phyloP scores from a whole-genome alignment of 371 early-diverging fungal genomes.

The Mucor velutinosus region DNA sequence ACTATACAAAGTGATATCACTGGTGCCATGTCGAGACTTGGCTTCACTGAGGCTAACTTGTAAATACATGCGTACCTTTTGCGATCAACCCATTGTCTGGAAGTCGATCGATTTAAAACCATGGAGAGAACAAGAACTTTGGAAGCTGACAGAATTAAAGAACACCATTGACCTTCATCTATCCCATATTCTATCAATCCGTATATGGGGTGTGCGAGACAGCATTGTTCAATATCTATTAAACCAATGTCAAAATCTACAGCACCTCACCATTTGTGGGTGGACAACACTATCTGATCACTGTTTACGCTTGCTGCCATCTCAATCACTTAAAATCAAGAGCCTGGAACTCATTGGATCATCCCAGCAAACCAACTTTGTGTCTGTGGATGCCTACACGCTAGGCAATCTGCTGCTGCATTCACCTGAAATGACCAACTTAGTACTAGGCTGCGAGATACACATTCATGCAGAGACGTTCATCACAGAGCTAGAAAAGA shows the following conservation, averaged over 20 bases:
- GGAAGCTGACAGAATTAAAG: conserved; percentile 26
- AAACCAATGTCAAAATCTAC: conserved; percentile 25
- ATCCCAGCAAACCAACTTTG: conserved; percentile 18
- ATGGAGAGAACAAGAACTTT: not conserved
- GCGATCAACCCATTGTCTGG: conserved; percentile 23
- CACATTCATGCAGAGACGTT: conserved; percentile 39
- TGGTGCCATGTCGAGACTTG: conserved; percentile 22
- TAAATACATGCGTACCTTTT: conserved; percentile 12
- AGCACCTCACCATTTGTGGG: conserved; percentile 27
- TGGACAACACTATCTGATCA: conserved; percentile 45
- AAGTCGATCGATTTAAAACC: conserved; percentile 7
- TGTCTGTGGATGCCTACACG: conserved; percentile 34
- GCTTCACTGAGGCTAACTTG: conserved; percentile 15
- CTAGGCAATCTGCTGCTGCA: conserved; percentile 26
- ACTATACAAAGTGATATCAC: conserved; percentile 10
- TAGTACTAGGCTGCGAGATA: conserved; percentile 24
- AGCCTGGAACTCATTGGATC: conserved; percentile 25
- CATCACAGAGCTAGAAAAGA: conserved; percentile 23
- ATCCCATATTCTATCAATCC: conserved; percentile 27
- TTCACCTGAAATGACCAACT: conserved; percentile 24
- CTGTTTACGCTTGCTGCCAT: conserved; percentile 18
- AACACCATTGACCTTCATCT: conserved; percentile 24
- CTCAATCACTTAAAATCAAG: conserved; percentile 15
- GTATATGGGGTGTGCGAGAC: conserved; percentile 35
- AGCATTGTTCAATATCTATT: conserved; percentile 31